Base-by-base conservation (phyloP, 192 early-diverging fungal genomes). In the Chytriomyces confervae region DNA sequence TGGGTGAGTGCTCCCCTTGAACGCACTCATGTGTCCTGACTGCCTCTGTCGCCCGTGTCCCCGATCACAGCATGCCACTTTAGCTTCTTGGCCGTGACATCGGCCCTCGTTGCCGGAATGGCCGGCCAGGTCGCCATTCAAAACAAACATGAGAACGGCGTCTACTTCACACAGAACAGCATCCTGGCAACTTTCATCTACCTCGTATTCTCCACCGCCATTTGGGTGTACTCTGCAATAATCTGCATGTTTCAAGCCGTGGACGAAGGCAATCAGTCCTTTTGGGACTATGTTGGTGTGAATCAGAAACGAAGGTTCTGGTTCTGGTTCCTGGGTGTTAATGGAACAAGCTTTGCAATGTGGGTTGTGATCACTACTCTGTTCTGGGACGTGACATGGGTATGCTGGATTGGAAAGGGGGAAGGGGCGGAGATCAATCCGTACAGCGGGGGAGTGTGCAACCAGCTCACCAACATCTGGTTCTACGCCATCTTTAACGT, bases 381-480 rank as follows among this genome's bases (percentile, higher is more conserved):
- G 51, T 72, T 72, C 60, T 72, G 70, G 70, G 70, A 72, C 29
- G 50, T 60, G 2, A 72, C 70, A 9, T 72, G 11, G 50, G 70
- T 72, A 23, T 72, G 70, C 36, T 72, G 70, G 70, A 36, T 60
- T 51, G 20, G 29, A 16, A 43, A 43, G 70, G 70, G 70, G 18
- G 49, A 50, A n/a, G 70, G 50, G 18, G 50, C 70, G 13, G 70
- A 72, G 27, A 27, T 51, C n/a, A 72, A 72, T 72, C 70, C 70
- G 29, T 72, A 60, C 29, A 3, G n/a, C n/a, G 11, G 24, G 48
- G 20, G 48, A 18, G 70, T 60, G n/a, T 72, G 51, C 29, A 51
- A 72, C 36, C 70, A 72, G 70, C 51, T 72, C 7, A 60, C 70
- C 13, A 72, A 72, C 36, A 51, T 72, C 5, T 72, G 70, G 70